These are phyloP conservation scores for Cardamine chenopodiifolia DNA, from an alignment of 345 rosid species.

Conservation along the genomic window DNA sequence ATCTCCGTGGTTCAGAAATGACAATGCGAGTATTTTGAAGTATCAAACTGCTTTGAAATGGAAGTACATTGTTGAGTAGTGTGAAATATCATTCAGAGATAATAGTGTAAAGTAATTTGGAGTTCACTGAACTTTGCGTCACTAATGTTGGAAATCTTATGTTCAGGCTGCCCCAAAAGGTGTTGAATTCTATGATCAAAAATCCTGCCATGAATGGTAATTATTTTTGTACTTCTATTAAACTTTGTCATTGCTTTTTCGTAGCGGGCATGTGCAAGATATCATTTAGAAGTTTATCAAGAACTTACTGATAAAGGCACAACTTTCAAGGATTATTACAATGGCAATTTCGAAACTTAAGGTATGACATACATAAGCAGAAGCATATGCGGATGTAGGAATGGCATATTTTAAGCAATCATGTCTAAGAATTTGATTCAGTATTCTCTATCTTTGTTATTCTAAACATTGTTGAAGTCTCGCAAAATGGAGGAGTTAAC, in stretches of 20 bases:
- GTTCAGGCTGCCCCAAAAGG: constrained; percentile 72
- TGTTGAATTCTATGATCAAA: constrained; percentile 74
- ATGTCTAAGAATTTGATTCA: not conserved
- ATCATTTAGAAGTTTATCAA: not conserved
- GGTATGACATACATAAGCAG: not conserved
- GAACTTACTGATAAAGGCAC: not conserved
- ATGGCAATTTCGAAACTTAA: not conserved
- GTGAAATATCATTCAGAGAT: constrained; percentile 5
- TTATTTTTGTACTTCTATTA: not conserved
- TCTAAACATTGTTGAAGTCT: not conserved
- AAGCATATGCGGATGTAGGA: not conserved
- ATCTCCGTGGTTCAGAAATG: not conserved
- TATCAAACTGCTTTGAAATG: not conserved
- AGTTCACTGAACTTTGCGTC: constrained; percentile 13
- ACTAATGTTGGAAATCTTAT: not conserved
- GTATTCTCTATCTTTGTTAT: not conserved
- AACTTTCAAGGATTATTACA: constrained; percentile 10
- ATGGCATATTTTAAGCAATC: constrained; percentile 5
- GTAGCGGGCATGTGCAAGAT: not conserved
- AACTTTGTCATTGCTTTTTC: not conserved
- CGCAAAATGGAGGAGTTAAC: not conserved
- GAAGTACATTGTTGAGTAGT: constrained; percentile 15
- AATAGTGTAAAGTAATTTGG: not conserved
- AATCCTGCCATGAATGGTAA: constrained; percentile 84
- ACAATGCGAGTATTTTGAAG: not conserved